Evolutionary conservation across 2,329 filamentous ascomycete species (phyloP).

Genomic region (Cadophora malorum): DNA sequence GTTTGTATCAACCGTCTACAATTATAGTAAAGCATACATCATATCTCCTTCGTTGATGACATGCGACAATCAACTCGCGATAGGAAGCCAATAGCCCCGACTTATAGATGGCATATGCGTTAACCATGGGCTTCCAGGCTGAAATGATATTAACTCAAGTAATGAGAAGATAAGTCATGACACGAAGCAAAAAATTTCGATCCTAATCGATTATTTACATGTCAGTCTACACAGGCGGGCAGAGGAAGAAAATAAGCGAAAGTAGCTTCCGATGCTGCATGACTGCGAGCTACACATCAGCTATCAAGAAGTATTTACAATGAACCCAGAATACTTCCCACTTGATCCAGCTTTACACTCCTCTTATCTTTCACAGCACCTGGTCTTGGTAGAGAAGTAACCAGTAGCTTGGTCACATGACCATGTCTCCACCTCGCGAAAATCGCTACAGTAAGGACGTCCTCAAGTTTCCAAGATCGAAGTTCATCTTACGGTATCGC

Average conservation of each 20-base stretch:
- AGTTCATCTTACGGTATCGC: background rate
- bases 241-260: background rate
- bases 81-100: no score
- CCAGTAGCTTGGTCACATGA: background rate
- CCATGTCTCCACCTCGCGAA: background rate
- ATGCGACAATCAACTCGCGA: background rate
- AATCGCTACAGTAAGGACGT: background rate
- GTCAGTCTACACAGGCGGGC: background rate
- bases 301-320: background rate
- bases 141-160: no score
- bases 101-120: no score
- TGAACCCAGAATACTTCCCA: background rate
- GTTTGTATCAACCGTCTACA: background rate
- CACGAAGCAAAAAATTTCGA: no score
- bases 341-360: background rate
- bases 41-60: background rate
- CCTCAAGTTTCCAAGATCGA: background rate
- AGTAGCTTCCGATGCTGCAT: background rate
- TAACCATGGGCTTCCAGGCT: no score
- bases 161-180: no score
- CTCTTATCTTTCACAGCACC: background rate
- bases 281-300: background rate
- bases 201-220: background rate
- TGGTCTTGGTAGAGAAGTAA: background rate
- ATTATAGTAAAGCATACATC: no score